phyloP scores from a whole-genome alignment of 1,139 yeast genomes.

The Saccharomyces pastorianus region DNA sequence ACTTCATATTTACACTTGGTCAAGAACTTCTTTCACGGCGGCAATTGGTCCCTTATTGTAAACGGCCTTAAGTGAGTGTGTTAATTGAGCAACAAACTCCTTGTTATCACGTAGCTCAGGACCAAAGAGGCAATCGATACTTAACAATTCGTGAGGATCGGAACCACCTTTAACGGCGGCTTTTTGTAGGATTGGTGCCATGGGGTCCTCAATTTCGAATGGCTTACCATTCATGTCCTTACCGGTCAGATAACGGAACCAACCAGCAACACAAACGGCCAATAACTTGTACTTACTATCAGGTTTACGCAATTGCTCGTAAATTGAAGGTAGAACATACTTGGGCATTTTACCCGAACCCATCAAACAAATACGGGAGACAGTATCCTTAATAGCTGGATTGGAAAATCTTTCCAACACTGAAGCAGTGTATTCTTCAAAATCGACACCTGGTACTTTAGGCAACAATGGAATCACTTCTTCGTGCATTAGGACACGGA shows the following conservation, averaged over 20 bases:
- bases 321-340: background rate
- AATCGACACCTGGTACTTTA: slow-evolving; percentile 2
- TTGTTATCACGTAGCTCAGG: slow-evolving; percentile 27
- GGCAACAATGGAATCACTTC: background rate
- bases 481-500: background rate
- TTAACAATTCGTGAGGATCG: slow-evolving; percentile 6
- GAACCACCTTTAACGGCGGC: slow-evolving; percentile 11
- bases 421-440: slow-evolving; percentile 6
- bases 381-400: slow-evolving; percentile 8
- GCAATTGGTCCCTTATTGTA: slow-evolving; percentile 16
- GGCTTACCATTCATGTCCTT: slow-evolving; percentile 18
- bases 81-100: slow-evolving; percentile 20
- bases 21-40: slow-evolving; percentile 6
- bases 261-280: slow-evolving; percentile 6
- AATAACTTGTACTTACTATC: background rate
- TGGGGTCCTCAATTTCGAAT: slow-evolving; percentile 22
- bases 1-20: slow-evolving; percentile 25
- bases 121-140: slow-evolving; percentile 4
- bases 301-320: background rate
- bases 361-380: slow-evolving; percentile 8
- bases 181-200: slow-evolving; percentile 10
- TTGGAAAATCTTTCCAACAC: slow-evolving; percentile 8
- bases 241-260: slow-evolving; percentile 9
- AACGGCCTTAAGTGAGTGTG: slow-evolving; percentile 12
- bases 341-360: slow-evolving; percentile 7